Evolutionary conservation across 768 basidiomycete species (phyloP).

Genomic region (Lentinula lateritia): DNA sequence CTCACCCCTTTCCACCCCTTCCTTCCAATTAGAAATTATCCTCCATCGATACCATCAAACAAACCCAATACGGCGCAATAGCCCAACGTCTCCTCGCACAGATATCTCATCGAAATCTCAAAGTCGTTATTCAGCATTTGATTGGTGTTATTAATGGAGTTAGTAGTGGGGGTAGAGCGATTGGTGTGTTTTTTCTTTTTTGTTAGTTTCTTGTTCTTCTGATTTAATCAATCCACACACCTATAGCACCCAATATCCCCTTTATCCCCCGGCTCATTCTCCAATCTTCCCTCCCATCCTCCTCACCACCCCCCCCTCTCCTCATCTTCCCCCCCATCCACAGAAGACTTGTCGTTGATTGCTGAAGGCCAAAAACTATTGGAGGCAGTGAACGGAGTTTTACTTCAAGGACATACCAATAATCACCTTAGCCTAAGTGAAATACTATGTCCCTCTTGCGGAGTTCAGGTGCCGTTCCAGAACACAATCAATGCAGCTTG

Average conservation of each 20-base stretch:
- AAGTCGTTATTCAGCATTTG: slow-evolving; percentile 54
- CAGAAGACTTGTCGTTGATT: slow-evolving; percentile 24
- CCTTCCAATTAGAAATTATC: slow-evolving; percentile 44
- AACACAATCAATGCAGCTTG: slow-evolving; percentile 61
- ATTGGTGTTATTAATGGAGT: slow-evolving; percentile 25
- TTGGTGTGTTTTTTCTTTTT: slow-evolving; percentile 39
- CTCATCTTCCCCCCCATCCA: slow-evolving; percentile 15
- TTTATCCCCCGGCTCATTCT: slow-evolving; percentile 58
- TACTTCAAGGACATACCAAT: slow-evolving; percentile 23
- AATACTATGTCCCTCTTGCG: slow-evolving; percentile 73
- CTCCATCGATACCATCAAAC: slow-evolving; percentile 29
- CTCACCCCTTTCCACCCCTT: no score
- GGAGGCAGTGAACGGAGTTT: slow-evolving; percentile 16
- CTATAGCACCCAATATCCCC: slow-evolving; percentile 57
- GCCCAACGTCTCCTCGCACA: slow-evolving; percentile 44
- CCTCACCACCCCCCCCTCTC: no score
- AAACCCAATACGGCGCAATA: slow-evolving; percentile 41
- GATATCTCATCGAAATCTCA: slow-evolving; percentile 50
- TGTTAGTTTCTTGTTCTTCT: slow-evolving; percentile 13
- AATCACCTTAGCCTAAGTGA: slow-evolving; percentile 50
- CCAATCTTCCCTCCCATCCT: slow-evolving; percentile 49
- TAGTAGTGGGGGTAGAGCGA: not conserved
- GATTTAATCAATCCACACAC: not conserved
- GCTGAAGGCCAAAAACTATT: slow-evolving; percentile 29
- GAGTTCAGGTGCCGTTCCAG: slow-evolving; percentile 49